A percentile compares a stretch with the other conserved stretches of the same genome.
phyloP scores from a whole-genome alignment of 345 rosid species.

The Moringa oleifera region DNA sequence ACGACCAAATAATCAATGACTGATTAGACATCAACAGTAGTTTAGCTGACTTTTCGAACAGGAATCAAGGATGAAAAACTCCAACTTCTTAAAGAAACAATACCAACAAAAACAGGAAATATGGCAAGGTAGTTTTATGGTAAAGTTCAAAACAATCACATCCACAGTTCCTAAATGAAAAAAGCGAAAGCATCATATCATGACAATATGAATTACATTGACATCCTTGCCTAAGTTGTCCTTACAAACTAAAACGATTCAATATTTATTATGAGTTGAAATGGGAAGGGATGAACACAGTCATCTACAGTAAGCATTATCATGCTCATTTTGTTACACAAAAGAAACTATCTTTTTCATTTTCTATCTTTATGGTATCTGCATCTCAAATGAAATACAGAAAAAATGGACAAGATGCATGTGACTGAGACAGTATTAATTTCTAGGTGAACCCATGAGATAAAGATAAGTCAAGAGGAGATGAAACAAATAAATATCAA shows the following conservation, averaged over 20 bases:
- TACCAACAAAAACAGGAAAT: not conserved
- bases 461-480: not conserved
- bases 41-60: not conserved
- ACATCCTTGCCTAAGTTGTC: not conserved
- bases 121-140: not conserved
- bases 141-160: no score
- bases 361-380: not conserved
- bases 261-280: slow-evolving; percentile 1
- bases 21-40: not conserved
- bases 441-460: not conserved
- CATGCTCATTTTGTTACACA: not conserved
- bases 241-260: not conserved
- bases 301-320: no score
- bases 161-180: not conserved
- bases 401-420: slow-evolving; percentile 1
- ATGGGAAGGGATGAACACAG: not conserved
- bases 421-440: no score
- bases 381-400: not conserved
- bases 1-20: not conserved
- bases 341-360: not conserved
- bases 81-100: not conserved
- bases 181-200: not conserved
- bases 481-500: not conserved
- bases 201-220: no score
- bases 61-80: not conserved